A percentile compares a stretch with the other conserved stretches of the same genome.
phyloP scores from a whole-genome alignment of 768 basidiomycete genomes.

The Multifurca ochricompacta region DNA sequence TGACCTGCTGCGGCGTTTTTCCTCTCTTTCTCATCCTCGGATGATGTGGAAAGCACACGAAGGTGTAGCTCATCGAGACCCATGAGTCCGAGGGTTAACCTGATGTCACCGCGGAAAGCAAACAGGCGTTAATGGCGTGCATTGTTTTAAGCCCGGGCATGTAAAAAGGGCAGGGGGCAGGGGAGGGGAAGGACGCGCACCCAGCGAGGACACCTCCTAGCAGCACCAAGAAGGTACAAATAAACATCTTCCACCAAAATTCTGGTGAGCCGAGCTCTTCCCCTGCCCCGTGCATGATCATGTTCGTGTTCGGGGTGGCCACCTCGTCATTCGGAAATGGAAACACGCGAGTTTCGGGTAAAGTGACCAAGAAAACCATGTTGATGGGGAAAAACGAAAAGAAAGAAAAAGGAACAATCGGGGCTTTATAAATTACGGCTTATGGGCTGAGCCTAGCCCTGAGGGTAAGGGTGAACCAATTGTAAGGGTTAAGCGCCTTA shows the following conservation, averaged over 20 bases:
- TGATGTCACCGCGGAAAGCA: slow-evolving; percentile 27
- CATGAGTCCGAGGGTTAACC: slow-evolving; percentile 88
- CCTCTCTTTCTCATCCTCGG: slow-evolving; percentile 63
- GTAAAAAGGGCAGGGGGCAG: slow-evolving; percentile 7
- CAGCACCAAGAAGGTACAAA: slow-evolving; percentile 66
- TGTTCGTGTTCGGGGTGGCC: not conserved
- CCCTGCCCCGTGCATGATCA: not conserved
- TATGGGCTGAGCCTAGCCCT: too few species aligned
- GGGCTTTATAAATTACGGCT: too few species aligned
- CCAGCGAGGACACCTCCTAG: slow-evolving; percentile 90
- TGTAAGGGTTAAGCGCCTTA: too few species aligned
- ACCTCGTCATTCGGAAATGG: not conserved
- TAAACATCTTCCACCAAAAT: slow-evolving; percentile 66
- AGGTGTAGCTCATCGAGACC: slow-evolving; percentile 89
- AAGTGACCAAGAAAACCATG: slow-evolving; percentile 4
- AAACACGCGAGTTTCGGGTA: not conserved
- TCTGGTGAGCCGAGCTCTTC: slow-evolving; percentile 44
- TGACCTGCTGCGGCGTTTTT: slow-evolving; percentile 63
- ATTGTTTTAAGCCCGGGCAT: too few species aligned
- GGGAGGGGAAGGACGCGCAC: too few species aligned
- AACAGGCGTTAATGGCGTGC: not conserved
- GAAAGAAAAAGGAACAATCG: too few species aligned
- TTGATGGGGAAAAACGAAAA: too few species aligned
- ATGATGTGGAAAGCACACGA: slow-evolving; percentile 74
- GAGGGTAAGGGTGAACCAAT: too few species aligned